phyloP scores from a whole-genome alignment of 352 stramenopile genomes.

The Globisporangium cederbergense region DNA sequence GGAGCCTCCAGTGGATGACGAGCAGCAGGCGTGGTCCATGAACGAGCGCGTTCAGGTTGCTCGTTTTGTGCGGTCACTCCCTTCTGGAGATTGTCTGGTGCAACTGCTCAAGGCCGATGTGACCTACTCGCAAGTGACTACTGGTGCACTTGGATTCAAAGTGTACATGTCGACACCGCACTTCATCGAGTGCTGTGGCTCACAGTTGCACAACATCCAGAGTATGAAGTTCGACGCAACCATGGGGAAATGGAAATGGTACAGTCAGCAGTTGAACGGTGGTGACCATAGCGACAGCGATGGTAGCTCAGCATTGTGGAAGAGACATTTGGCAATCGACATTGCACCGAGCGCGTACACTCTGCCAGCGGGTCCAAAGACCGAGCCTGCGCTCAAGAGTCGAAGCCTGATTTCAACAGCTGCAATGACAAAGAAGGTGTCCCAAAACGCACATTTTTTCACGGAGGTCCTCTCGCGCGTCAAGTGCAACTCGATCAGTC shows the following conservation, averaged over 20 bases:
- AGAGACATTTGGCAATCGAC: conserved; percentile 1
- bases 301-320: not conserved
- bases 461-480: conserved; percentile 28
- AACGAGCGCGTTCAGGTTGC: conserved; percentile 35
- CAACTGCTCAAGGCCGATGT: conserved; percentile 31
- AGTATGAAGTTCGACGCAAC: conserved; percentile 25
- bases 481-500: conserved; percentile 23
- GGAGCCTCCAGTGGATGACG: conserved; percentile 9
- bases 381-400: conserved; percentile 9
- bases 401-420: not conserved
- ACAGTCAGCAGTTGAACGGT: not conserved
- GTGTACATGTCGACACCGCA: conserved; percentile 34
- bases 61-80: conserved; percentile 25
- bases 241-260: conserved; percentile 29
- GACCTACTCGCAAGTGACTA: conserved; percentile 12
- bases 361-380: conserved; percentile 5
- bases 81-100: conserved; percentile 32
- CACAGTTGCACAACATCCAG: conserved; percentile 33
- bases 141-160: conserved; percentile 9
- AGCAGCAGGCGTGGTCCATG: conserved; percentile 11
- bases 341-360: not conserved
- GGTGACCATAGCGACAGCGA: not conserved
- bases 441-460: conserved; percentile 27
- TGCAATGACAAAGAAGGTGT: not conserved
- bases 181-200: conserved; percentile 38